Conservation (phyloP, 2,329 filamentous ascomycete species). For the Paecilomyces fulvus region DNA sequence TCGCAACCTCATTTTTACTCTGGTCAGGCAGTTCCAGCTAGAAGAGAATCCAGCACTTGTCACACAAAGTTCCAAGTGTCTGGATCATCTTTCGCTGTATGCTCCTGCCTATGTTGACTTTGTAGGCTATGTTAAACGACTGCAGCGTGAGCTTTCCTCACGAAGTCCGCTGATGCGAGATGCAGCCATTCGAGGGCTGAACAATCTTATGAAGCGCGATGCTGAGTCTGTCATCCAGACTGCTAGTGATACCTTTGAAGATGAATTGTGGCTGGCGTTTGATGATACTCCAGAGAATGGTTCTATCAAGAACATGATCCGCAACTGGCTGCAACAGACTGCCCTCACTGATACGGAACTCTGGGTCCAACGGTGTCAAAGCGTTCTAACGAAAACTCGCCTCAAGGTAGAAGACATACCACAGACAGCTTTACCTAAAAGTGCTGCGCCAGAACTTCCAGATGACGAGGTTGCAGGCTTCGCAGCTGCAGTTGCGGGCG, state of each 20-base stretch:
- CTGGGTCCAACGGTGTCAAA: constrained; percentile 89
- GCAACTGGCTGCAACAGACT: constrained; percentile 90
- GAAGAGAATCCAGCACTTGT: constrained; percentile 64
- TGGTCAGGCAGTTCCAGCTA: constrained; percentile 73
- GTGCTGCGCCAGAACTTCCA: constrained; percentile 64
- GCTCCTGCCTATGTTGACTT: constrained; percentile 83
- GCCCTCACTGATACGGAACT: constrained; percentile 66
- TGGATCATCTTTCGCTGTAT: constrained; percentile 88
- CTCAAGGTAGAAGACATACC: constrained; percentile 49
- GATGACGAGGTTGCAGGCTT: constrained; percentile 98
- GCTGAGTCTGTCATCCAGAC: constrained; percentile 71
- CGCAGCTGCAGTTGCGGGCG: constrained; percentile 60
- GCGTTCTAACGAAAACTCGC: constrained; percentile 79
- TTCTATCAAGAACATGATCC: constrained; percentile 76
- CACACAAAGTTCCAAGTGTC: constrained; percentile 68
- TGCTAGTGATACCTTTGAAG: constrained; percentile 71
- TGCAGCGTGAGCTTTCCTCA: constrained; percentile 71
- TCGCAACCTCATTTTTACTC: constrained; percentile 80
- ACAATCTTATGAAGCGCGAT: constrained; percentile 91
- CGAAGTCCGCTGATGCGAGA: constrained; percentile 62
- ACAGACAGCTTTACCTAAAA: constrained; percentile 28
- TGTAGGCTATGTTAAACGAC: constrained; percentile 66
- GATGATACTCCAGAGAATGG: constrained; percentile 69
- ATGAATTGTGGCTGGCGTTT: constrained; percentile 83
- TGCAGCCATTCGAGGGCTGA: constrained; percentile 76